Percentiles rank a stretch among this genome's conserved stretches.
Evolutionary conservation across 1,284 basidiomycete genomes (phyloP).

Genomic region (Pisolithus thermaeus): DNA sequence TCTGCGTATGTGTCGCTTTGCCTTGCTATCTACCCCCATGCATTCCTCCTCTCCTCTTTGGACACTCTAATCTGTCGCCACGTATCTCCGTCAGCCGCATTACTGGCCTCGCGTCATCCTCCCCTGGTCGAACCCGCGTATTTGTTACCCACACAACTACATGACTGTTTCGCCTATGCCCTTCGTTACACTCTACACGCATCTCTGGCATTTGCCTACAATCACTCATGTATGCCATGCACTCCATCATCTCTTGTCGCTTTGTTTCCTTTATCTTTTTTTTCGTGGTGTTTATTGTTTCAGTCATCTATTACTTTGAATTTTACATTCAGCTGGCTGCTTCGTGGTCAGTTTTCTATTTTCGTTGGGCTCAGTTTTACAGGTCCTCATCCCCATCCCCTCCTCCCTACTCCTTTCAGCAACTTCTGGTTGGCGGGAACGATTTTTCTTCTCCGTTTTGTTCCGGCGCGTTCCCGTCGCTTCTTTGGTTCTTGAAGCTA

Average conservation of each 20-base stretch:
- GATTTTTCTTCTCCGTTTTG: slow-evolving; percentile 23
- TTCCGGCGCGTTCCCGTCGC: slow-evolving; percentile 26
- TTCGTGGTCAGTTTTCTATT: slow-evolving; percentile 26
- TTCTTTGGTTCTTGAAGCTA: slow-evolving; percentile 14
- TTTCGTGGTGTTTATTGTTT: slow-evolving; percentile 14
- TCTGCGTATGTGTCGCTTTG: slow-evolving; percentile 31
- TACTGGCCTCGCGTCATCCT: slow-evolving; percentile 13
- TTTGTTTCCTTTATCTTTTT: slow-evolving; percentile 17
- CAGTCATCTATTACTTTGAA: slow-evolving; percentile 27
- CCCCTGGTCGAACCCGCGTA: slow-evolving; percentile 31
- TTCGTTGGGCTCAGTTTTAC: slow-evolving; percentile 8
- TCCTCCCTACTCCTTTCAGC: neutral
- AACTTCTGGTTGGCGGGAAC: slow-evolving; percentile 22
- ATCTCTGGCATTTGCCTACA: slow-evolving; percentile 17
- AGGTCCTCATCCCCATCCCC: too few relatives aligned
- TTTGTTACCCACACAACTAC: slow-evolving; percentile 28
- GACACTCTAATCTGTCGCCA: neutral
- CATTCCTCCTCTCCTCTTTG: slow-evolving; percentile 17
- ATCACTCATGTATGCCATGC: slow-evolving; percentile 24
- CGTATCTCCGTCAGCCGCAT: neutral
- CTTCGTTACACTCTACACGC: slow-evolving; percentile 11
- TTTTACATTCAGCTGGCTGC: slow-evolving; percentile 22
- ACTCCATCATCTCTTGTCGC: slow-evolving; percentile 10
- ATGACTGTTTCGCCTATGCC: slow-evolving; percentile 31
- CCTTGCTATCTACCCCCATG: slow-evolving; percentile 28